Evolutionary conservation across 805 yeast species (phyloP), one percentile per base, ranked within the genome.

Genomic region (Hyphopichia homilentoma): DNA sequence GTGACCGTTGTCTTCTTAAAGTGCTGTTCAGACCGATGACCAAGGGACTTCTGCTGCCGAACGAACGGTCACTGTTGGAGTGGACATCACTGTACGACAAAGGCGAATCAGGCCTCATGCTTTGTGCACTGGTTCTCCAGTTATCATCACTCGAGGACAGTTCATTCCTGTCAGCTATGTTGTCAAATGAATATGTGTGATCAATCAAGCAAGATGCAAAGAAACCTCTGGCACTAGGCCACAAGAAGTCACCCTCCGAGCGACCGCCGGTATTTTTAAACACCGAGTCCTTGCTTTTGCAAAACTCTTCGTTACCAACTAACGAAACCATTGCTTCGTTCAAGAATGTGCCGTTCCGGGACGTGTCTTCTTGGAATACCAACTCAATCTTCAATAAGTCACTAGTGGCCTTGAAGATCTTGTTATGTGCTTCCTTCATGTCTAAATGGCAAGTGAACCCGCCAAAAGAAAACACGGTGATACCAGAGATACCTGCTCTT

Each of bases 141-240:
- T 7, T 12, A 15, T 14, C 25, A 9, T 17, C 14, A 5, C 8
- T 7, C 12, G 11, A 6, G 3, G 20, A 8, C 13, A 17, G 5
- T 18, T 26, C 16, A 8, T 21, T 14, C 15, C 12, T 23, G 15
- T 27, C 23, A 7, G 7, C 25, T 3, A 7, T 12, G 6, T 41
- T 48, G 11, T 48, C 52, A 6, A 33, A 39, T 4, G 33, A 30
- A 9, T 32, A 35, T 16, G 36, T 42, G 33, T 50, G 29, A 30
- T 58, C 53, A 3, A 64, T 49, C 27, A 66, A 42, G 2, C 58
- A 35, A 27, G 36, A 47, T 0, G 71, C 71, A 40, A 57, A 62
- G 41, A 44, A 65, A 1, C 71, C 73, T 42, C 73, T 42, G 4
- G 68, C 61, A 2, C 50, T 32, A 0, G 73, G 73, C 52, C 60